These are phyloP conservation scores for Friedmanniomyces endolithicus DNA, from an alignment of 495 filamentous ascomycete species.

Conservation along the genomic window DNA sequence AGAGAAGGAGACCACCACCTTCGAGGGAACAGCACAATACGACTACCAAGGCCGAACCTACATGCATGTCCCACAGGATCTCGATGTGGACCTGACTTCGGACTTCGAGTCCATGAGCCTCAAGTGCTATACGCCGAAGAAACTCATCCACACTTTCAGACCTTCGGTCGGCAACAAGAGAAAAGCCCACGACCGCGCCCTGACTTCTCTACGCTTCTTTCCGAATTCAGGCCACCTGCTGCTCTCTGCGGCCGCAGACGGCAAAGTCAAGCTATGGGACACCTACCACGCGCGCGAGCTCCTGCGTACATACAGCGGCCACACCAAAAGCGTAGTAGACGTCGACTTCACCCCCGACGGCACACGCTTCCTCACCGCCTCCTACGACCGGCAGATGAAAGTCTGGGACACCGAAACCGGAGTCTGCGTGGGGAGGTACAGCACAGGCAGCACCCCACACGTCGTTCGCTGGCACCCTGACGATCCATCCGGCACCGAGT, in stretches of 20 bases:
- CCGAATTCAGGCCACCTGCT: slow-evolving; percentile 77
- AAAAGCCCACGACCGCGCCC: slow-evolving; percentile 56
- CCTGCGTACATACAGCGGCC: slow-evolving; percentile 77
- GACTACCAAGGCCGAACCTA: slow-evolving; percentile 90
- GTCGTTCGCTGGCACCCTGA: slow-evolving; percentile 86
- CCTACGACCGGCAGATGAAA: slow-evolving; percentile 89
- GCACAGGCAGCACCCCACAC: slow-evolving; percentile 86
- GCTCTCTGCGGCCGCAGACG: slow-evolving; percentile 73
- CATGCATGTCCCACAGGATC: slow-evolving; percentile 92
- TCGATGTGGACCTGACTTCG: slow-evolving; percentile 78
- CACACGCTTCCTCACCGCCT: slow-evolving; percentile 79
- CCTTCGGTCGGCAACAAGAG: slow-evolving; percentile 16
- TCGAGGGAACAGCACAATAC: slow-evolving; percentile 67
- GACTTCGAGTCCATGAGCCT: slow-evolving; percentile 49
- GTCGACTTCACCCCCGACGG: slow-evolving; percentile 73
- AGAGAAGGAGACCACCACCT: slow-evolving; percentile 62
- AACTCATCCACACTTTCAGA: slow-evolving; percentile 79
- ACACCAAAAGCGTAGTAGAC: slow-evolving; percentile 82
- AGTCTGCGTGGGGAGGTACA: slow-evolving; percentile 71
- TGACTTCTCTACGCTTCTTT: slow-evolving; percentile 80
- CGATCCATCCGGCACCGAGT: slow-evolving; percentile 66
- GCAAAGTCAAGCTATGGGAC: slow-evolving; percentile 88
- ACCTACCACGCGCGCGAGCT: slow-evolving; percentile 81
- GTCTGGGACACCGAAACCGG: slow-evolving; percentile 98
- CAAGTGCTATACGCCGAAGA: slow-evolving; percentile 91